Evolutionary conservation across 371 early-diverging fungal species (phyloP).

Genomic region (Vairimorpha ceranae): DNA sequence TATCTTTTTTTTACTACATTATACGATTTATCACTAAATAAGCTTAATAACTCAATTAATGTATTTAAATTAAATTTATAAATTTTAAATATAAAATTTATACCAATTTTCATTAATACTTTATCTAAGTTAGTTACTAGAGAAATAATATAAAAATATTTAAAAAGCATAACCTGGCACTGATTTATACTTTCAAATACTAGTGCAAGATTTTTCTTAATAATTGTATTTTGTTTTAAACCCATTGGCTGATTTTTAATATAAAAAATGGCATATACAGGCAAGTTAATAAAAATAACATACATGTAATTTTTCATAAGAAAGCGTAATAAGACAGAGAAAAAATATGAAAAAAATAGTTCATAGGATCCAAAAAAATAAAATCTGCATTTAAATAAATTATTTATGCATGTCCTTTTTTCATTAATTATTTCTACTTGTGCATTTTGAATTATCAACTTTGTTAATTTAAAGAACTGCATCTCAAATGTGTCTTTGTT

Average conservation of each 20-base stretch:
- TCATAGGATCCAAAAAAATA: not conserved
- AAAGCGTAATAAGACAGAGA: not conserved
- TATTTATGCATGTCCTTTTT: not conserved
- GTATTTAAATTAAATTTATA: not conserved
- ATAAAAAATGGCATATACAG: not conserved
- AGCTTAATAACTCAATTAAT: slow-evolving; percentile 3
- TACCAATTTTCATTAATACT: not conserved
- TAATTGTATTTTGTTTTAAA: slow-evolving; percentile 10
- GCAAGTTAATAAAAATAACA: not conserved
- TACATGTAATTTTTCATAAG: not conserved
- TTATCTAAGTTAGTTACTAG: not conserved
- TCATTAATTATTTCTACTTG: not conserved
- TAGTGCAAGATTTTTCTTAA: not conserved
- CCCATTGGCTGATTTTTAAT: not conserved
- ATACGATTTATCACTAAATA: slow-evolving; percentile 22
- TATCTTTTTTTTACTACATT: slow-evolving; percentile 29
- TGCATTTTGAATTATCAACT: no score
- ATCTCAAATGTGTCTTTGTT: no score
- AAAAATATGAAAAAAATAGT: not conserved
- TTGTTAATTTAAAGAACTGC: no score
- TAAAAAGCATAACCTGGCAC: not conserved
- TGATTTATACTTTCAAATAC: not conserved
- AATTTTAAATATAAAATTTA: not conserved
- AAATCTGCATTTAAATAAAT: not conserved
- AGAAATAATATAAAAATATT: not conserved